Evolutionary conservation across 768 basidiomycete genomes (phyloP).

Genomic region (Rhizopogon vinicolor): DNA sequence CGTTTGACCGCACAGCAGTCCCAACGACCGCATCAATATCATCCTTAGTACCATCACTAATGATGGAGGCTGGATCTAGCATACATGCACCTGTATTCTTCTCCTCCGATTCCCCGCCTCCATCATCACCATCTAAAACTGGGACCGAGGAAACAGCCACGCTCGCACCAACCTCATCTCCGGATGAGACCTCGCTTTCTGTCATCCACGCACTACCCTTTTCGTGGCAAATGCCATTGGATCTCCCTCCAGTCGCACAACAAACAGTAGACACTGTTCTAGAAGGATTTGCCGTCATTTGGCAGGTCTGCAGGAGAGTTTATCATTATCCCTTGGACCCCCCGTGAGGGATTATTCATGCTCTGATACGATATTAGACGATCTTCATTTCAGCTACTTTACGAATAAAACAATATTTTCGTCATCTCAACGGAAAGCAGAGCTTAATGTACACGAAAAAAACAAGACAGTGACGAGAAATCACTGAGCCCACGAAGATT

Average conservation of each 20-base stretch:
- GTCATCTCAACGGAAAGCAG: neutral
- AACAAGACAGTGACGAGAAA: neutral
- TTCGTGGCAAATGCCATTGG: slow-evolving; percentile 25
- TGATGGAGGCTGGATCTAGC: slow-evolving; percentile 5
- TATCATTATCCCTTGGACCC: slow-evolving; percentile 32
- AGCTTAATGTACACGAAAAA: neutral
- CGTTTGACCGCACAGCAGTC: neutral
- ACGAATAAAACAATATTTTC: neutral
- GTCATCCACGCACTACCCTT: slow-evolving; percentile 15
- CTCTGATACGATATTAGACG: neutral
- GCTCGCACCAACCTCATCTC: slow-evolving; percentile 6
- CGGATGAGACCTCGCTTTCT: slow-evolving; percentile 17
- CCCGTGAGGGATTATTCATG: slow-evolving; percentile 13
- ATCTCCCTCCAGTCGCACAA: slow-evolving; percentile 20
- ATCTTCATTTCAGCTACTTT: neutral
- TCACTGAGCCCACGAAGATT: slow-evolving; percentile 50
- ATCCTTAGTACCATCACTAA: slow-evolving; percentile 6
- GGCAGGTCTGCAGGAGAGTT: slow-evolving; percentile 25
- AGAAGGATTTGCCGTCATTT: slow-evolving; percentile 21
- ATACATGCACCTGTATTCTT: neutral
- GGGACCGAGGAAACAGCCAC: slow-evolving; percentile 9
- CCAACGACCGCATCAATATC: slow-evolving; percentile 2
- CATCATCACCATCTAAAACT: slow-evolving; percentile 7
- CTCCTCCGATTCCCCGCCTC: neutral
- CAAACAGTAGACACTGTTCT: slow-evolving; percentile 21